Percentiles rank a stretch among this genome's conserved stretches.
Conservation (phyloP, 345 rosid genomes). For the Moricandia arvensis region DNA sequence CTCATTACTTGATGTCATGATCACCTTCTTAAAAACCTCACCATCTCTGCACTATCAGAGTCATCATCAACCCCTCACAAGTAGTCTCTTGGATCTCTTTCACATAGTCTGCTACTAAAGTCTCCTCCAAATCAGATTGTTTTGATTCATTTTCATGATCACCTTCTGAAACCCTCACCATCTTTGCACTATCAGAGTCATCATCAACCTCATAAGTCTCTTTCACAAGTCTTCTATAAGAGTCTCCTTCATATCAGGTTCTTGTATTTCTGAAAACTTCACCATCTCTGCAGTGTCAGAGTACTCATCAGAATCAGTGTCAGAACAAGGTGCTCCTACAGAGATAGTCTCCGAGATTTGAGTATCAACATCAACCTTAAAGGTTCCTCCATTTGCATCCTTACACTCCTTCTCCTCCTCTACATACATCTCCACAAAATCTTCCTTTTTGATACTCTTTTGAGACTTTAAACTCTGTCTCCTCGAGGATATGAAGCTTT, state of each 20-base stretch:
- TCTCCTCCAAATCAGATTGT: constrained; percentile 5
- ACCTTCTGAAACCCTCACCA: constrained; percentile 2
- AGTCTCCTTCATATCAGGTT: constrained; percentile 7
- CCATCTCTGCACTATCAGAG: constrained; percentile 22
- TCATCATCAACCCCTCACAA: constrained; percentile 21
- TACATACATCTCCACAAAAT: constrained; percentile 49
- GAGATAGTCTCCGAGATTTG: constrained; percentile 40
- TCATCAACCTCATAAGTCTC: constrained; percentile 39
- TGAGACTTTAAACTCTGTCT: constrained; percentile 62
- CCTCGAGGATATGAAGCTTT: constrained; percentile 63
- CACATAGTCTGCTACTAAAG: not conserved
- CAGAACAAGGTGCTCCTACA: constrained; percentile 44
- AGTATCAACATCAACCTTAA: constrained; percentile 18
- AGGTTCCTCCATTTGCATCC: constrained; percentile 16
- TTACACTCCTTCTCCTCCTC: constrained; percentile 26
- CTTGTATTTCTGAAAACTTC: not conserved
- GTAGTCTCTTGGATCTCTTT: constrained; percentile 9
- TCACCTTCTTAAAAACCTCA: constrained; percentile 6
- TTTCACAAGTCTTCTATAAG: not conserved
- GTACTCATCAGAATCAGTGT: constrained; percentile 38
- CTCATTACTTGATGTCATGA: not conserved
- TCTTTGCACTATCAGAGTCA: constrained; percentile 10
- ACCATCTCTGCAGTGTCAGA: constrained; percentile 16
- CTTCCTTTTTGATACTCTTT: constrained; percentile 44
- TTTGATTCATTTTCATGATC: not conserved